Evolutionary conservation across 345 rosid species (phyloP).

Genomic region (Cardiospermum halicacabum): DNA sequence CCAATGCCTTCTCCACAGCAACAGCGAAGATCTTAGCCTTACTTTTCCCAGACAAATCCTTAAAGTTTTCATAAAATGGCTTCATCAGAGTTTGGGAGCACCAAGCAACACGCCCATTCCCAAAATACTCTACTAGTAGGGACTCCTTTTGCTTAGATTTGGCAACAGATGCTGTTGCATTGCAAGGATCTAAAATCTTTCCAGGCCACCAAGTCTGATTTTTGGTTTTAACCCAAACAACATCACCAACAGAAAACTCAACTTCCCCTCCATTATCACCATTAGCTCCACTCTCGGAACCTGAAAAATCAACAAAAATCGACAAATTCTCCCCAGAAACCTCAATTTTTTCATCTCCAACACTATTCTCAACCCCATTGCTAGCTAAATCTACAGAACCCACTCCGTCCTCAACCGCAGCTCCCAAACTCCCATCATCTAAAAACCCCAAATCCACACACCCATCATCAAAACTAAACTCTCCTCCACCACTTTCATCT

Average conservation of each 20-base stretch:
- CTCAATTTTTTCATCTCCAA: slow-evolving; percentile 30
- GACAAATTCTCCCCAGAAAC: slow-evolving; percentile 54
- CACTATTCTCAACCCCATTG: slow-evolving; percentile 12
- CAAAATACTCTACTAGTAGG: slow-evolving; percentile 48
- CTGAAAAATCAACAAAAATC: slow-evolving; percentile 65
- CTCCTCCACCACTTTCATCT: slow-evolving; percentile 22
- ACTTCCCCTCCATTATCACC: slow-evolving; percentile 18
- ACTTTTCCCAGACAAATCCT: slow-evolving; percentile 32
- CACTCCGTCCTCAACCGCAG: slow-evolving; percentile 12
- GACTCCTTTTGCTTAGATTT: slow-evolving; percentile 24
- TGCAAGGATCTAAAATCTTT: slow-evolving; percentile 46
- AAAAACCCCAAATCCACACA: slow-evolving; percentile 19
- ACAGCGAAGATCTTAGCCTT: slow-evolving; percentile 40
- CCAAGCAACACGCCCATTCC: slow-evolving; percentile 42
- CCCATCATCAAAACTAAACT: slow-evolving; percentile 19
- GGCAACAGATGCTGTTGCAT: slow-evolving; percentile 22
- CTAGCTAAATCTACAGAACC: slow-evolving; percentile 2
- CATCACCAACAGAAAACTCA: slow-evolving; percentile 51
- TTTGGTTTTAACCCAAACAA: slow-evolving; percentile 72
- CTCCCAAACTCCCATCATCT: slow-evolving; percentile 15
- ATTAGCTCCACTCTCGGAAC: slow-evolving; percentile 22
- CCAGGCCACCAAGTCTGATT: slow-evolving; percentile 88
- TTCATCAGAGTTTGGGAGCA: slow-evolving; percentile 54
- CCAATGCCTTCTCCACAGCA: slow-evolving; percentile 66
- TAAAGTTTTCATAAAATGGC: slow-evolving; percentile 61